Evolutionary conservation across 345 rosid species (phyloP).

Genomic region (Salix brachista): DNA sequence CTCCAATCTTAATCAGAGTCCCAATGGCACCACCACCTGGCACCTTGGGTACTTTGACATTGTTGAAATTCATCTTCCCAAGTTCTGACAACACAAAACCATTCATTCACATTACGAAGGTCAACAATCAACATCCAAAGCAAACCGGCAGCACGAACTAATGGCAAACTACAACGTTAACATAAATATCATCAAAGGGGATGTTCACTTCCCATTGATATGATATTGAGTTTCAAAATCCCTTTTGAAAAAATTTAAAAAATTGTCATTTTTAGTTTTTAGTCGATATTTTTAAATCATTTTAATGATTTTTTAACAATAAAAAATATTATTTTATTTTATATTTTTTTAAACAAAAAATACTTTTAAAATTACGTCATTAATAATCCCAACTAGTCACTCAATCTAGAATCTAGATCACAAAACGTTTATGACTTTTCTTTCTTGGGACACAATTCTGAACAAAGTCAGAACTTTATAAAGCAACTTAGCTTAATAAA

Average conservation of each 20-base stretch:
- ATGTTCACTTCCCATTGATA: not conserved
- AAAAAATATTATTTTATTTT: too few species aligned
- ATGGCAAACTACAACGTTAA: not conserved
- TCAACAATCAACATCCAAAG: not conserved
- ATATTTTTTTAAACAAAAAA: too few species aligned
- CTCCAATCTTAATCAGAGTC: slow-evolving; percentile 60
- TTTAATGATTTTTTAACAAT: too few species aligned
- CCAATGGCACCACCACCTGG: slow-evolving; percentile 68
- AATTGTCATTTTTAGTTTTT: too few species aligned
- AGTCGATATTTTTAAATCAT: too few species aligned
- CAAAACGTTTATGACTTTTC: not conserved
- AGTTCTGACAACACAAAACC: not conserved
- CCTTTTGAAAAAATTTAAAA: too few species aligned
- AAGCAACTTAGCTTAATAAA: not conserved
- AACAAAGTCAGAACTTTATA: not conserved
- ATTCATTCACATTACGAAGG: not conserved
- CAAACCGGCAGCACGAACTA: not conserved
- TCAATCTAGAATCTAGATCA: not conserved
- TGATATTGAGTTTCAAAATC: too few species aligned
- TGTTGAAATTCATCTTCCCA: slow-evolving; percentile 43
- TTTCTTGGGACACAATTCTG: not conserved
- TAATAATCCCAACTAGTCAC: too few species aligned
- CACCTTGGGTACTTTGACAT: slow-evolving; percentile 75
- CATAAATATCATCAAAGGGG: not conserved
- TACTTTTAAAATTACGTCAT: too few species aligned